Evolutionary conservation across 192 early-diverging fungal genomes (phyloP).

Genomic region (Piromyces sp.): DNA sequence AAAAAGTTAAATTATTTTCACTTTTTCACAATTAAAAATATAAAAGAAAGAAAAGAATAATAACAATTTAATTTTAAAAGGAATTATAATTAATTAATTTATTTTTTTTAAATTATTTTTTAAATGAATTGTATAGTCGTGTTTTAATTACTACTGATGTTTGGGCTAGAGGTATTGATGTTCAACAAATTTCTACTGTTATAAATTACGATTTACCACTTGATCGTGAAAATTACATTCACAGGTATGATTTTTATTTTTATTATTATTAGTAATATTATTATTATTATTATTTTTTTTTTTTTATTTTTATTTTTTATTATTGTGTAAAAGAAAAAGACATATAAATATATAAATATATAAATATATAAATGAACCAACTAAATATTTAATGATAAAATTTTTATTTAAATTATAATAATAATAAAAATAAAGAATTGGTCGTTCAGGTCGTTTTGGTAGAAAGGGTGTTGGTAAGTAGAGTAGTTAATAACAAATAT

Average conservation of each 20-base stretch:
- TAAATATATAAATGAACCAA: too few species aligned
- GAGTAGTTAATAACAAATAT: background rate
- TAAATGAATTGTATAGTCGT: conserved; percentile 29
- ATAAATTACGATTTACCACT: conserved; percentile 93
- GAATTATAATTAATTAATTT: background rate
- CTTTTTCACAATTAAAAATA: background rate
- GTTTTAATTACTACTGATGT: conserved; percentile 97
- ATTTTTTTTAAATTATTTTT: too few species aligned
- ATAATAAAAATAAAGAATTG: conserved; percentile 37
- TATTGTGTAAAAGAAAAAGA: too few species aligned
- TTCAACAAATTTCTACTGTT: conserved; percentile 95
- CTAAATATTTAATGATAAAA: too few species aligned
- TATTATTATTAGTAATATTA: background rate
- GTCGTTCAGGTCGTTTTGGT: conserved; percentile 92
- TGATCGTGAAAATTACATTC: conserved; percentile 96
- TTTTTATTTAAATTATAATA: too few species aligned
- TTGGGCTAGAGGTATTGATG: conserved; percentile 97
- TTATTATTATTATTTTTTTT: too few species aligned
- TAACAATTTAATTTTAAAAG: background rate
- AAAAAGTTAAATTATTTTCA: too few species aligned
- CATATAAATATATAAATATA: too few species aligned
- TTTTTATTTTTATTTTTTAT: too few species aligned
- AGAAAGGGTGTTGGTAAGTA: conserved; percentile 74
- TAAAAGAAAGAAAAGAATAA: too few species aligned
- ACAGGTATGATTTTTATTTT: conserved; percentile 30